phyloP scores from a whole-genome alignment of 1,139 yeast species.

The Geotrichum carabidarum region DNA sequence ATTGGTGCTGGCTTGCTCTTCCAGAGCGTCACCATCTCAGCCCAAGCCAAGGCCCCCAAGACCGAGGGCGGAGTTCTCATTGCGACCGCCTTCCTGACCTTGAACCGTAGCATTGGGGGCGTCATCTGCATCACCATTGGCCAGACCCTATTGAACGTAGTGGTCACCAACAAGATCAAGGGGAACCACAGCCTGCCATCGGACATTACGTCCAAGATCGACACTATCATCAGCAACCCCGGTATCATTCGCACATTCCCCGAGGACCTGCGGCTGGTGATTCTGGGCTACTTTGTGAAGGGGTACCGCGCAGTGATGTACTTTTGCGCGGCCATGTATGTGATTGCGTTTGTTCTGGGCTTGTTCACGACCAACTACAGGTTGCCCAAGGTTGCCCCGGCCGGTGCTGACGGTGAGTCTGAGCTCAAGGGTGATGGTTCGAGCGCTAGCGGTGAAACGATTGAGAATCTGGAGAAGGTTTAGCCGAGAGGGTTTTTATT shows the following conservation, averaged over 20 bases:
- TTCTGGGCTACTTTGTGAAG: constrained; percentile 21
- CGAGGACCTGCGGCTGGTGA: not conserved
- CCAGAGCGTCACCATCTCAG: constrained; percentile 50
- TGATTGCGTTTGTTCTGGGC: constrained; percentile 20
- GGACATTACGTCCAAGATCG: not conserved
- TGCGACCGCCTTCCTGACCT: constrained; percentile 48
- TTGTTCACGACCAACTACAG: constrained; percentile 26
- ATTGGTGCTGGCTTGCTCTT: too few species aligned
- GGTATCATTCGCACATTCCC: not conserved
- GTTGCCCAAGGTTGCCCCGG: constrained; percentile 20
- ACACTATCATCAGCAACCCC: not conserved
- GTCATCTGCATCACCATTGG: constrained; percentile 47
- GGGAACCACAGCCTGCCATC: not conserved
- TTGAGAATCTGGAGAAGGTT: too few species aligned
- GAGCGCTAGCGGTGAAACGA: too few species aligned
- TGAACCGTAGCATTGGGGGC: constrained; percentile 48
- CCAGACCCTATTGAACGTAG: constrained; percentile 45
- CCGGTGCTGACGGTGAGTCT: too few species aligned
- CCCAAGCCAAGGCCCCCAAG: constrained; percentile 54
- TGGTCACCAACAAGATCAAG: constrained; percentile 22
- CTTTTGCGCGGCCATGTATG: constrained; percentile 23
- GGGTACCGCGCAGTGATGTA: constrained; percentile 28
- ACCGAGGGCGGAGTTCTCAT: constrained; percentile 48
- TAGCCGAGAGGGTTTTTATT: too few species aligned
- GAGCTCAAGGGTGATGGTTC: too few species aligned